Conservation (phyloP, 768 basidiomycete genomes). For the Cystofilobasidium capitatum region DNA sequence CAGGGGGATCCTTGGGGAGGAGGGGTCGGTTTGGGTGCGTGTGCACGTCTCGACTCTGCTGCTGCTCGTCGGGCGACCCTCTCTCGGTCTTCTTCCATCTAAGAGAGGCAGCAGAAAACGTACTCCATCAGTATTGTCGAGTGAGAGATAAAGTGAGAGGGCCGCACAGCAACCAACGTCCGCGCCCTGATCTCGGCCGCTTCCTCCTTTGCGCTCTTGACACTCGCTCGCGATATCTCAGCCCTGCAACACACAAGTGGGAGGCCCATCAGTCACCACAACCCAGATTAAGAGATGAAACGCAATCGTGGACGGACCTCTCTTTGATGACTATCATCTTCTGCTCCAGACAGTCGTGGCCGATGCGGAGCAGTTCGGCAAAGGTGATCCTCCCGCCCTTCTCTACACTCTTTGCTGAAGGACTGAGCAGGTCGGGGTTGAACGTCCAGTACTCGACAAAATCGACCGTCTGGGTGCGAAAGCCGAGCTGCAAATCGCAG, state of each 20-base stretch:
- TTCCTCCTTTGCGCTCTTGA: constrained; percentile 8
- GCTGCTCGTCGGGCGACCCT: not conserved
- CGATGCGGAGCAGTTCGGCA: constrained; percentile 8
- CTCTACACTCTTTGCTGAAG: not conserved
- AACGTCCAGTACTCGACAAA: constrained; percentile 10
- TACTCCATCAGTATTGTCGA: no score
- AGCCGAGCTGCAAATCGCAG: constrained; percentile 6
- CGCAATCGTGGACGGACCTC: constrained; percentile 2
- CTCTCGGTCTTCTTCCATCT: constrained; percentile 21
- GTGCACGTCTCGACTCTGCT: not conserved
- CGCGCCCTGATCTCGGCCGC: constrained; percentile 2
- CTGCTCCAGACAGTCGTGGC: not conserved
- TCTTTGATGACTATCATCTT: constrained; percentile 4
- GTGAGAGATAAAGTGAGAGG: not conserved
- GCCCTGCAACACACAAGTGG: not conserved
- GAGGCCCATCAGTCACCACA: not conserved
- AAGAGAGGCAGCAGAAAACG: not conserved
- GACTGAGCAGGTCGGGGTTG: not conserved
- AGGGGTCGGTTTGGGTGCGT: not conserved
- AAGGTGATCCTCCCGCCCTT: not conserved
- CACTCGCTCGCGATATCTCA: not conserved
- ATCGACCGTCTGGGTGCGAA: not conserved
- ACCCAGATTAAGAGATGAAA: not conserved
- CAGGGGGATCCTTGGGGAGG: no score
- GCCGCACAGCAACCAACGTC: not conserved